phyloP scores from a whole-genome alignment of 2,329 filamentous ascomycete genomes.

The Hypoxylon sp. region DNA sequence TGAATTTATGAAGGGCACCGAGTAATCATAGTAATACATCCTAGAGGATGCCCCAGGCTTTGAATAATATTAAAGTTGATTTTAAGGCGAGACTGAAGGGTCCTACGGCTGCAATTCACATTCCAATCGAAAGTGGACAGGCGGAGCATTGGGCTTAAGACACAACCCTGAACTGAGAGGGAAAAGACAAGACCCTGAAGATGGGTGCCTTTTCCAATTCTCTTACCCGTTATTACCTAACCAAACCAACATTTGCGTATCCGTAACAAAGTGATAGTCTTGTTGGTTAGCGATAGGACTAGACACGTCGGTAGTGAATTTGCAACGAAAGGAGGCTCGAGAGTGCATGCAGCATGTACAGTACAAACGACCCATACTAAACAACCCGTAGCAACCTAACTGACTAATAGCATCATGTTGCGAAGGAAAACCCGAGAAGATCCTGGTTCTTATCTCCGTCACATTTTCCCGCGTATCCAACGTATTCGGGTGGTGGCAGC shows the following conservation, averaged over 20 bases:
- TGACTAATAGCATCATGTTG: slow-evolving; percentile 19
- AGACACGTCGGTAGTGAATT: slow-evolving; percentile 3
- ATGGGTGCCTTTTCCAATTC: neutral
- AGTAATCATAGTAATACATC: slow-evolving; percentile 23
- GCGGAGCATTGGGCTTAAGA: neutral
- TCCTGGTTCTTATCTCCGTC: slow-evolving; percentile 21
- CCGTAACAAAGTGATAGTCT: neutral
- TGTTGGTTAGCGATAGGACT: neutral
- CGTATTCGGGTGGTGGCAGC: slow-evolving; percentile 31
- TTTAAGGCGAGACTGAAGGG: slow-evolving; percentile 2
- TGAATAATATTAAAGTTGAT: neutral
- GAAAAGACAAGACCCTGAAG: slow-evolving; percentile 8
- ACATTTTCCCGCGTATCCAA: neutral
- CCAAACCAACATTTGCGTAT: neutral
- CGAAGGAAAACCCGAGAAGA: slow-evolving; percentile 13
- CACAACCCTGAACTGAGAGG: slow-evolving; percentile 12
- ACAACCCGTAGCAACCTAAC: neutral
- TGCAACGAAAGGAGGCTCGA: slow-evolving; percentile 7
- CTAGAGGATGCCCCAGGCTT: slow-evolving; percentile 5
- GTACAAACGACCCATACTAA: neutral
- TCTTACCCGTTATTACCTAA: neutral
- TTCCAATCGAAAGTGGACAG: slow-evolving; percentile 3
- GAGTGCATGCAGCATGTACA: slow-evolving; percentile 11
- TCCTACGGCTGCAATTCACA: slow-evolving; percentile 3
- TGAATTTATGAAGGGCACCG: neutral